phyloP scores from a whole-genome alignment of 306 rosid species.

The Casuarina cunninghamiana region DNA sequence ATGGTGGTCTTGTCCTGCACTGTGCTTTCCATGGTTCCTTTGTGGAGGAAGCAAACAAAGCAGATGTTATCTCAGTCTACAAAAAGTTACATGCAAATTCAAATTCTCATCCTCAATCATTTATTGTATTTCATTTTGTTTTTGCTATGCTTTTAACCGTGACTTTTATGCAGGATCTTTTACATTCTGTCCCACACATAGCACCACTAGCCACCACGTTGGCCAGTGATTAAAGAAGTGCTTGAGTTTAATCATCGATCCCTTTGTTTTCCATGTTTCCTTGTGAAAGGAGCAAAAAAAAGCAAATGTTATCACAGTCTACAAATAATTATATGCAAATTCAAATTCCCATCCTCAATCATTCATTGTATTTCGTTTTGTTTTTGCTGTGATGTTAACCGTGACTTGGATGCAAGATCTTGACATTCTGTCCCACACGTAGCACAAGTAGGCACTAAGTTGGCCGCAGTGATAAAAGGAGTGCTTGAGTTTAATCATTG shows the following conservation, averaged over 20 bases:
- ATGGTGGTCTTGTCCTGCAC: not conserved
- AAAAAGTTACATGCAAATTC: not conserved
- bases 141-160: not conserved
- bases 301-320: no score
- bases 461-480: no score
- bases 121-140: not conserved
- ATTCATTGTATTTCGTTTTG: not conserved
- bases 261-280: not conserved
- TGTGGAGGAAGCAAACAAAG: not conserved
- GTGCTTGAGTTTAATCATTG: no score
- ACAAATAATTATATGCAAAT: not conserved
- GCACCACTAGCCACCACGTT: no score
- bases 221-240: no score
- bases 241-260: no score
- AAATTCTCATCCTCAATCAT: not conserved
- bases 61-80: no score
- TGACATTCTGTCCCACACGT: no score
- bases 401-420: not conserved
- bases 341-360: not conserved
- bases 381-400: not conserved
- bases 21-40: not conserved
- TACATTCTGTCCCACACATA: no score
- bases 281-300: not conserved
- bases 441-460: no score
- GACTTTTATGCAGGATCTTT: not conserved